Base-by-base conservation (phyloP, 768 basidiomycete species). In the Rhizopogon vinicolor region DNA sequence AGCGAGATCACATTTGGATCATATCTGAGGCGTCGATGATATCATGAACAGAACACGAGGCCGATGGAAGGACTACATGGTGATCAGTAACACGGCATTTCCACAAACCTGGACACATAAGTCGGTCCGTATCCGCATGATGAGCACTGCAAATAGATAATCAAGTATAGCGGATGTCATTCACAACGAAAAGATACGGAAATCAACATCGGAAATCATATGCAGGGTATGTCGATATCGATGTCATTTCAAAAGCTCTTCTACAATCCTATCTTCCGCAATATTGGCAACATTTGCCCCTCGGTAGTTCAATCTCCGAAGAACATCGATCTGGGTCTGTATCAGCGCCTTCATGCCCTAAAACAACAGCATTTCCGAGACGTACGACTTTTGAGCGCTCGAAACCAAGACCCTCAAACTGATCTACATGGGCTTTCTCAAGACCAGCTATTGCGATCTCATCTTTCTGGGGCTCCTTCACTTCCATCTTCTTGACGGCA, bases 301-400 rank as follows among this genome's bases (percentile, higher is more conserved):
- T 7, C 93, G 84, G 73, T 96, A 96, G 69, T 96, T 95, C 66
- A 95, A 67, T 63, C 91, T 78, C 60, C 88, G 82, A 57, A 96
- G 79, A n/a, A 87, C 89, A 65, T 93, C 93, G 57, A 95, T 91
- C 91, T 94, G 52, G 22, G 48, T 39, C 13, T 9, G 49, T 54
- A 43, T 60, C 43, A 57, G 28, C n/a, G 29, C 28, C 18, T 52
- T 52, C 41, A 57, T 44, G 41, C 16, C 43, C 29, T 10, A 22
- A 44, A 54, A 52, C 39, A 22, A 41, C 7, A 13, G 25, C 16
- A 41, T 18, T 31, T 7, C 19, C 19, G 22, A 28, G 51, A 86
- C 91, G 65, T 70, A 97, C 95, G 61, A 97, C 92, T 79, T 93
- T 91, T 56, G 72, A 72, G 60, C 87, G 74, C 44, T 86, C 83